Base-by-base conservation (phyloP, 2,329 filamentous ascomycete genomes). In the Claviceps fusiformis region DNA sequence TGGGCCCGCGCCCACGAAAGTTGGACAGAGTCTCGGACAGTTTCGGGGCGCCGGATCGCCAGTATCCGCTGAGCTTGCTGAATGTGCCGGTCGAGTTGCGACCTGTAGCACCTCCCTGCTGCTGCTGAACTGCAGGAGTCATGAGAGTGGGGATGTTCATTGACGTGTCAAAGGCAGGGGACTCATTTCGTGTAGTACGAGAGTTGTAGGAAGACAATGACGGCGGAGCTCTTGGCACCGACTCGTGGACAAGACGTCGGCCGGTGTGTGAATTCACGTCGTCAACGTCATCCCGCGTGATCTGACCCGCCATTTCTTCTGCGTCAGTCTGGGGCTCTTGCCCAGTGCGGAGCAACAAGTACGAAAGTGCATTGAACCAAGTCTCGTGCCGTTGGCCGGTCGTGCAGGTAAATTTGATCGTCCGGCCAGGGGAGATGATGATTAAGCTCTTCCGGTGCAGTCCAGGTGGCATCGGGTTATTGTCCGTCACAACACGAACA, bases 301-400 rank as follows among this genome's bases (percentile, higher is more conserved):
- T 76, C 59, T 76, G 74, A 44, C 74, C 75, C 1, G 75, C 76
- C 57, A 79, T 71, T 59, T 78, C 83, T 59, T 87, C 78, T 4
- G 79, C 75, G 60, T 82, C 80, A 7, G 79, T 73, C 53, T 80
- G 78, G n/a, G 75, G 78, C 43, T 86, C 84, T 24, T 79, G 74
- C 37, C 82, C 77, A 31, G 85, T 90, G 49, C 91, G 84, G 35
- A 95, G 78, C 41, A 97, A 78, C 15, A 98, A 79, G 67, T 98
- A 98, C 1, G 89, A 95, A 54, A 98, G 77, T 0, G 93, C 91
- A 65, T 97, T 97, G 77, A 93, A 95, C 93, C 93, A 98, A 0
- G 91, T 97, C 73, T 98, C 93, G 65, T 98, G 93, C 58, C 93
- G 81, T 67, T 96, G 90, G 43, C 89, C 87, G 3, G 93, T 98